A percentile compares a stretch with the other conserved stretches of the same genome.
These are phyloP conservation scores for Monosporascus sp. DNA, from an alignment of 2,329 filamentous ascomycete genomes.

Conservation along the genomic window DNA sequence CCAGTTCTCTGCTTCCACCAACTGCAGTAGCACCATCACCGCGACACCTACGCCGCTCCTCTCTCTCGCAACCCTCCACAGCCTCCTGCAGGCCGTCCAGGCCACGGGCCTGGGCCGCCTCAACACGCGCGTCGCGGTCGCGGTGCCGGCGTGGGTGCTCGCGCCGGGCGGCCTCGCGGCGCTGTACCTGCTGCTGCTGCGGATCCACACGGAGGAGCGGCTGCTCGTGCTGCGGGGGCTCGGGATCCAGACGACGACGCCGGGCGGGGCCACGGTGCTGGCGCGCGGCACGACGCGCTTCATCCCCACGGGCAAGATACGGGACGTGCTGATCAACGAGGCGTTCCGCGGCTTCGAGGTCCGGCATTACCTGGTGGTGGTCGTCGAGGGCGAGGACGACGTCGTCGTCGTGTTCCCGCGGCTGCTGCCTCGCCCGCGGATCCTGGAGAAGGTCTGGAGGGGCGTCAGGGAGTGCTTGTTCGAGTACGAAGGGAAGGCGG, in stretches of 20 bases:
- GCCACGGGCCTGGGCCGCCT: slow-evolving; percentile 25
- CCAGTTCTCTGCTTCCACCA: slow-evolving; percentile 15
- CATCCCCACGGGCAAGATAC: slow-evolving; percentile 88
- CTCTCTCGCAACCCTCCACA: slow-evolving; percentile 19
- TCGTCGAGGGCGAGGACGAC: slow-evolving; percentile 83
- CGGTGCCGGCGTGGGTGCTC: slow-evolving; percentile 35
- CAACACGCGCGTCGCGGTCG: slow-evolving; percentile 26
- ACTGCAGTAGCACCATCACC: background rate
- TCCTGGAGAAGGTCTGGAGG: slow-evolving; percentile 87
- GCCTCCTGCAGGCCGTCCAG: slow-evolving; percentile 10
- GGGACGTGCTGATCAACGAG: slow-evolving; percentile 91
- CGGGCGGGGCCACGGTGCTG: slow-evolving; percentile 30
- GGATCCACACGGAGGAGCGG: slow-evolving; percentile 65
- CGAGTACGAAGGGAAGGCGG: slow-evolving; percentile 41
- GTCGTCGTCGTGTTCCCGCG: slow-evolving; percentile 92
- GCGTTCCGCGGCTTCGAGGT: slow-evolving; percentile 92
- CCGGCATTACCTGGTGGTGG: slow-evolving; percentile 79
- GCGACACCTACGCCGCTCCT: slow-evolving; percentile 9
- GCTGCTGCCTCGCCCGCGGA: slow-evolving; percentile 65
- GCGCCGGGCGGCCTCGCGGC: slow-evolving; percentile 31
- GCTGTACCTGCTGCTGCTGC: slow-evolving; percentile 41
- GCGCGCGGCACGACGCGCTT: slow-evolving; percentile 43
- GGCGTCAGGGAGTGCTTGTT: slow-evolving; percentile 79
- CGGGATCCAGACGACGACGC: slow-evolving; percentile 81
- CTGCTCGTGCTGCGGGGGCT: slow-evolving; percentile 83